Evolutionary conservation across 2,329 filamentous ascomycete genomes (phyloP).

Genomic region (Sclerotinia borealis): DNA sequence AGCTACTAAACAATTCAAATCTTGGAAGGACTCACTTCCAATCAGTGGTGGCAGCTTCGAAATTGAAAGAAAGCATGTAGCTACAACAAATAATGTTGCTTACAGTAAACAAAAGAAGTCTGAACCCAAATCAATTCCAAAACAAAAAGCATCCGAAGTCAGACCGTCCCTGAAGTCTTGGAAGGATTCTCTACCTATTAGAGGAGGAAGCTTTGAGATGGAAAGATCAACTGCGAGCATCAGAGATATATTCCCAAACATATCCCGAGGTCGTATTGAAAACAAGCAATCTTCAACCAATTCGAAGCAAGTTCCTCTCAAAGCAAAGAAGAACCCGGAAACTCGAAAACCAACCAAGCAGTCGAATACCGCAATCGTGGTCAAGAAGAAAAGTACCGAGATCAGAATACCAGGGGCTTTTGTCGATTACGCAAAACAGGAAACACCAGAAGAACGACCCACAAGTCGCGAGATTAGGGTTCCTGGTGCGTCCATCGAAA

Average conservation of each 20-base stretch:
- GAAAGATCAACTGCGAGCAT: background rate
- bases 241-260: background rate
- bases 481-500: constrained; percentile 18
- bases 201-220: background rate
- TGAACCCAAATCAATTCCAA: background rate
- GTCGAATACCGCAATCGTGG: background rate
- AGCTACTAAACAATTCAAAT: background rate
- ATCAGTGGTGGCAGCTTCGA: background rate
- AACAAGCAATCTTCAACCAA: background rate
- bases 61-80: background rate
- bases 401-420: constrained; percentile 4
- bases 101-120: background rate
- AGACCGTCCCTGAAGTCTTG: background rate
- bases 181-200: background rate
- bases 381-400: constrained; percentile 8
- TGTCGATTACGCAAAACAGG: background rate
- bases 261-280: background rate
- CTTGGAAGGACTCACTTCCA: background rate
- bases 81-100: background rate
- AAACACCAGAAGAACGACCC: background rate
- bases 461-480: constrained; percentile 16
- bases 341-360: background rate
- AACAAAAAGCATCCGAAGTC: background rate
- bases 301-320: background rate
- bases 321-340: background rate